phyloP scores from a whole-genome alignment of 345 rosid species.

The Combretum micranthum region DNA sequence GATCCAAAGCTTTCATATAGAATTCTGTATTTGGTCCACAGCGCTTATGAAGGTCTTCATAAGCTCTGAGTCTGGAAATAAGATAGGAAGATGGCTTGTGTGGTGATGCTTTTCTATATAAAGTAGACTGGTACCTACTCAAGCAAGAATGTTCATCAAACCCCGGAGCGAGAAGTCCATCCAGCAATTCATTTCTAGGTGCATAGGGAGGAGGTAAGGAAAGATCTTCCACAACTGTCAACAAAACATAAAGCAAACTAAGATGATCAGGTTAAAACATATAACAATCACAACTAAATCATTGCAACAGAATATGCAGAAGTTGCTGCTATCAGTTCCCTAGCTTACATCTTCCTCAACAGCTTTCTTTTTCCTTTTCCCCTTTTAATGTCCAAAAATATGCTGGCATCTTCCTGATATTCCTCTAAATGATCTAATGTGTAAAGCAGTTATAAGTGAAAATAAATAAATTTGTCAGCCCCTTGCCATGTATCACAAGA shows the following conservation, averaged over 20 bases:
- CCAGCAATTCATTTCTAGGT: constrained; percentile 26
- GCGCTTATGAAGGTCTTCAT: constrained; percentile 51
- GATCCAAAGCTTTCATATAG: constrained; percentile 23
- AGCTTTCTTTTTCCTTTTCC: too few relatives aligned
- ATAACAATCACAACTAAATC: constrained; percentile 1
- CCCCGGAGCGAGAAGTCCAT: constrained; percentile 50
- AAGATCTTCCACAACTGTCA: constrained; percentile 16
- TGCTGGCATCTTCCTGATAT: too few relatives aligned
- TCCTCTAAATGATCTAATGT: too few relatives aligned
- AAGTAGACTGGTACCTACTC: constrained; percentile 44
- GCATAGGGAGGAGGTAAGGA: constrained; percentile 13
- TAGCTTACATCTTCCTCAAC: too few relatives aligned
- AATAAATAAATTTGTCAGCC: too few relatives aligned
- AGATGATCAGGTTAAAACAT: neutral
- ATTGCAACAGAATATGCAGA: neutral
- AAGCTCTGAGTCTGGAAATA: constrained; percentile 47
- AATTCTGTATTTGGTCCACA: constrained; percentile 48
- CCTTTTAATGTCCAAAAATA: too few relatives aligned
- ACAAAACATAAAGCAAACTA: neutral
- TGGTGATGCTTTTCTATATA: constrained; percentile 42
- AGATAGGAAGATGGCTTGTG: constrained; percentile 52
- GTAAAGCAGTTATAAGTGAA: too few relatives aligned
- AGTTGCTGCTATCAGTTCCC: too few relatives aligned
- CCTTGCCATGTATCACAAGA: too few relatives aligned
- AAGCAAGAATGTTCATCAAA: constrained; percentile 42